Conservation (phyloP, 176 grass and related monocot species). For the Triticum turgidum region DNA sequence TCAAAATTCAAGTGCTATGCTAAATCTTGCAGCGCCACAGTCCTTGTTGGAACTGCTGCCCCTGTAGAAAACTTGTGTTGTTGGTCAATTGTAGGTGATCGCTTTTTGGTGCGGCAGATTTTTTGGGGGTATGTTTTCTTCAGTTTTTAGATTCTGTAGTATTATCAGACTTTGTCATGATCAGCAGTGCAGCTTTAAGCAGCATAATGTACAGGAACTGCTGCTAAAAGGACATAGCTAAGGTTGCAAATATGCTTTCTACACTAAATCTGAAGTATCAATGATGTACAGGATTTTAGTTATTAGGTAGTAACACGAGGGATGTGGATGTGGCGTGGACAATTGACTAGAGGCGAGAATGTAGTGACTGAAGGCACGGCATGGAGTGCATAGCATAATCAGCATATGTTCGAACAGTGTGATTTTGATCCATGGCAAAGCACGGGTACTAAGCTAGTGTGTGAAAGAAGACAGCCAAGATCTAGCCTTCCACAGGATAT, state of each 20-base stretch:
- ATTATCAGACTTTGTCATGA: not conserved
- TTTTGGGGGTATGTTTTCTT: not conserved
- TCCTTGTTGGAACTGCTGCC: not conserved
- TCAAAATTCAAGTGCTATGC: not conserved
- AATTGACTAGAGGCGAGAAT: not conserved
- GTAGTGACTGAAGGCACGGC: not conserved
- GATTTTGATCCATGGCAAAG: not conserved
- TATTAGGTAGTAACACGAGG: not conserved
- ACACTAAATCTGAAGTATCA: not conserved
- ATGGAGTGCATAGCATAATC: not conserved
- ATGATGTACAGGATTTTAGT: not conserved
- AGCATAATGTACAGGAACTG: not conserved
- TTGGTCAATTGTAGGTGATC: not conserved
- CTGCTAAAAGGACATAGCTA: not conserved
- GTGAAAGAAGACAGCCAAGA: conserved; percentile 9
- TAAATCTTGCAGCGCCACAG: not conserved
- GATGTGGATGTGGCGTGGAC: not conserved
- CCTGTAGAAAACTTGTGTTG: not conserved
- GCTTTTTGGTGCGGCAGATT: not conserved
- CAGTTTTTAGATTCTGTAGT: not conserved
- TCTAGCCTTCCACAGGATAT: not conserved
- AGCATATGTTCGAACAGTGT: not conserved
- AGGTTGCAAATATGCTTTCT: not conserved
- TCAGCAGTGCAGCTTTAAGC: not conserved
- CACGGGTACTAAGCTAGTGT: not conserved